Evolutionary conservation across 257 asterid genomes (phyloP).

Genomic region (Solanum chmielewskii): DNA sequence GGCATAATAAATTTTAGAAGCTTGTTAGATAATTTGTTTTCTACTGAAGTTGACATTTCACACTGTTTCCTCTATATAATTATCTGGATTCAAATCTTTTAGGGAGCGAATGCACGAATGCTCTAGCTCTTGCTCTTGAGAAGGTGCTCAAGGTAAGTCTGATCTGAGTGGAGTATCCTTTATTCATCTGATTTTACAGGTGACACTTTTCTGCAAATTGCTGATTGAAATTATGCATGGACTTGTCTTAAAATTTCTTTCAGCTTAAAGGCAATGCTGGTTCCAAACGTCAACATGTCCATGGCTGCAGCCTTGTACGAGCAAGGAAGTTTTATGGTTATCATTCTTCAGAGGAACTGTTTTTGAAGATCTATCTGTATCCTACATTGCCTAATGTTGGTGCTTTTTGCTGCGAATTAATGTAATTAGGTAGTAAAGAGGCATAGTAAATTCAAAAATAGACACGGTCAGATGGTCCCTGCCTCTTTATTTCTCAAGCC

Average conservation of each 20-base stretch:
- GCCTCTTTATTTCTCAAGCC: neutral
- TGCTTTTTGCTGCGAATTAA: neutral
- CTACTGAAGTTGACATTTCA: neutral
- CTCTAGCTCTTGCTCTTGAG: constrained; percentile 64
- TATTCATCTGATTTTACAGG: neutral
- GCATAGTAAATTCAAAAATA: neutral
- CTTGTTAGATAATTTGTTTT: neutral
- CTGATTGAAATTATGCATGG: constrained; percentile 2
- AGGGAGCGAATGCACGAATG: constrained; percentile 42
- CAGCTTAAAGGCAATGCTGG: constrained; percentile 78
- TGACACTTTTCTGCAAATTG: constrained; percentile 4
- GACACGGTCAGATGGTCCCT: neutral
- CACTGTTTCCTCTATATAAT: constrained; percentile 3
- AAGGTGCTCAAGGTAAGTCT: constrained; percentile 67
- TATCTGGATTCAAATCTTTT: constrained; percentile 10
- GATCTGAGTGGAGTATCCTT: neutral
- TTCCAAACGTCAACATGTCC: constrained; percentile 88
- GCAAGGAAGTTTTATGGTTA: constrained; percentile 86
- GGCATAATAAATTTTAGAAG: neutral
- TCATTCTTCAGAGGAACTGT: constrained; percentile 81
- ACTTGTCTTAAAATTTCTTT: constrained; percentile 6
- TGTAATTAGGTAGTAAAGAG: neutral
- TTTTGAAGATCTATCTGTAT: constrained; percentile 92
- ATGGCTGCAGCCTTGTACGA: constrained; percentile 68
- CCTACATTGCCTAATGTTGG: constrained; percentile 18